These are phyloP conservation scores for Yarrowia alimentaria DNA, from an alignment of 805 yeast genomes.

Conservation along the genomic window DNA sequence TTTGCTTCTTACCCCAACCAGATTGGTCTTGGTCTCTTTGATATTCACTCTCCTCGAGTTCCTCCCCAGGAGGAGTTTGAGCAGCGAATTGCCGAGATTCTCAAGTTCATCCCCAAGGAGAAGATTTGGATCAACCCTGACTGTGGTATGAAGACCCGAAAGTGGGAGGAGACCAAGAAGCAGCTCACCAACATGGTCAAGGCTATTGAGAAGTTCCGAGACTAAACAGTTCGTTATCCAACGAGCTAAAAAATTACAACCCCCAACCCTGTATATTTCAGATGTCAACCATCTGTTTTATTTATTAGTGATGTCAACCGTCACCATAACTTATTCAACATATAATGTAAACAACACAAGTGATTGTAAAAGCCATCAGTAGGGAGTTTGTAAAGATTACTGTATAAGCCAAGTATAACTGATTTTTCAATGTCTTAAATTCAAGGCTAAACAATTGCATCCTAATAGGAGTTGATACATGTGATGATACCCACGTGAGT, in stretches of 20 bases:
- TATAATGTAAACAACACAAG: constrained; percentile 18
- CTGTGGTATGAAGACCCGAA: constrained; percentile 99
- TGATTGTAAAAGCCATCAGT: constrained; percentile 19
- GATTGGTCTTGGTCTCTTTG: constrained; percentile 98
- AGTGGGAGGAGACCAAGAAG: constrained; percentile 96
- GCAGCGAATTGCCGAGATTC: constrained; percentile 87
- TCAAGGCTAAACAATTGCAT: too few relatives aligned
- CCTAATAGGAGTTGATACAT: too few relatives aligned
- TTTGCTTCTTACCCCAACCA: constrained; percentile 99
- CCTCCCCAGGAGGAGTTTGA: constrained; percentile 97
- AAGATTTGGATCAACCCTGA: constrained; percentile 99
- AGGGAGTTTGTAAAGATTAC: too few relatives aligned
- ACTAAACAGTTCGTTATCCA: constrained; percentile 1
- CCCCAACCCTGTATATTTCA: constrained; percentile 14
- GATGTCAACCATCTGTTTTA: constrained; percentile 29
- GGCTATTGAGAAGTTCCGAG: constrained; percentile 94
- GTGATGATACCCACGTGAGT: too few relatives aligned
- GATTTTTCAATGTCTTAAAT: too few relatives aligned
- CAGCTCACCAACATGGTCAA: constrained; percentile 98
- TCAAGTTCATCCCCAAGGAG: constrained; percentile 95
- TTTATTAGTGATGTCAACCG: constrained; percentile 26
- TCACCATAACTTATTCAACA: constrained; percentile 28
- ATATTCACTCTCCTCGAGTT: constrained; percentile 99
- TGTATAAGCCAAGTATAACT: too few relatives aligned
- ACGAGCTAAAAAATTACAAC: not conserved